phyloP scores from a whole-genome alignment of 2,329 filamentous ascomycete genomes.

The Scedosporium dehoogii region DNA sequence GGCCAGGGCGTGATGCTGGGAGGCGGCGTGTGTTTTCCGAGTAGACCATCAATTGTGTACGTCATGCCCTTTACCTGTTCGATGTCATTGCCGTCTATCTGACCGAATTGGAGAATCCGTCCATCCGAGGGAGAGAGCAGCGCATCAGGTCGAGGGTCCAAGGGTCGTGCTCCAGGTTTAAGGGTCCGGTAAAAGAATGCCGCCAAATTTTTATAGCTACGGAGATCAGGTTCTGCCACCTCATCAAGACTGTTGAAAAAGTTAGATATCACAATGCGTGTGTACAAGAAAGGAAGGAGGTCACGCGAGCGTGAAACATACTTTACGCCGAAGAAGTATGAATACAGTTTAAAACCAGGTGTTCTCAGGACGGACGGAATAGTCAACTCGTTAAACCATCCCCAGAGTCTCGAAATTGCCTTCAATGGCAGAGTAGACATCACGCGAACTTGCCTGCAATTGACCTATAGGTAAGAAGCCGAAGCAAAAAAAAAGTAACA shows the following conservation, averaged over 20 bases:
- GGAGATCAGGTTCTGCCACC: slow-evolving; percentile 79
- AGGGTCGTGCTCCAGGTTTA: slow-evolving; percentile 76
- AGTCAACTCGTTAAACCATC: slow-evolving; percentile 78
- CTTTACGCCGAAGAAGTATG: slow-evolving; percentile 85
- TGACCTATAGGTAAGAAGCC: neutral
- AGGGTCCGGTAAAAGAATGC: slow-evolving; percentile 95
- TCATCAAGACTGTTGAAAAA: slow-evolving; percentile 59
- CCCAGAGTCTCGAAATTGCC: slow-evolving; percentile 82
- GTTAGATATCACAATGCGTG: slow-evolving; percentile 13
- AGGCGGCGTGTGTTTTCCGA: slow-evolving; percentile 57
- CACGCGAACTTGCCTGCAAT: slow-evolving; percentile 68
- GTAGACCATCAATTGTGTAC: slow-evolving; percentile 85
- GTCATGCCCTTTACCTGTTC: slow-evolving; percentile 99
- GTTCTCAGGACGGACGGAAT: slow-evolving; percentile 82
- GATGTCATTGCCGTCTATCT: slow-evolving; percentile 86
- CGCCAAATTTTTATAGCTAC: slow-evolving; percentile 82
- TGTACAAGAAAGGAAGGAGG: neutral
- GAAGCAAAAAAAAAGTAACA: neutral
- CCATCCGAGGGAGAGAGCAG: slow-evolving; percentile 86
- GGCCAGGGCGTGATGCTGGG: slow-evolving; percentile 37
- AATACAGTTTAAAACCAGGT: slow-evolving; percentile 86
- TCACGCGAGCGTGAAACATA: slow-evolving; percentile 18
- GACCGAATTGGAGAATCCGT: slow-evolving; percentile 81
- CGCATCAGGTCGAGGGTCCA: slow-evolving; percentile 72
- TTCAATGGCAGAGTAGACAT: slow-evolving; percentile 92